Evolutionary conservation across 2,329 filamentous ascomycete genomes (phyloP), one percentile per base, ranked within the genome.

Genomic region (Claviceps arundinis): DNA sequence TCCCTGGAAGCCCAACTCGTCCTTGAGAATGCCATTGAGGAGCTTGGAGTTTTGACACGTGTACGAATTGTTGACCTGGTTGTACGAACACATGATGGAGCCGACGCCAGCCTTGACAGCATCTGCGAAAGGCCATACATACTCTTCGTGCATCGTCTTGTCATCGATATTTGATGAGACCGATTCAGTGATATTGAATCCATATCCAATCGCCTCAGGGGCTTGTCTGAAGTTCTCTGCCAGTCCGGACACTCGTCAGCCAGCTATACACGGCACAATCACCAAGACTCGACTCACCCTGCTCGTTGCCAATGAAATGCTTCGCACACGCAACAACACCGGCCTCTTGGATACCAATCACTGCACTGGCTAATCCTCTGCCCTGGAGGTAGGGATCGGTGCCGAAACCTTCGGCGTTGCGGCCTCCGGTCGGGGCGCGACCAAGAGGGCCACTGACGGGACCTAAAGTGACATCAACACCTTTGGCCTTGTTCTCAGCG

Each of bases 241-340:
- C 45, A 47, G n/a, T 19, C 3, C 40, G 16, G 11, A 16, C 9
- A 11, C 16, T 22, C 6, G 43, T 51, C 34, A 51, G 43, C 22
- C 38, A 37, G 30, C 26, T 14, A 11, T 6, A 49, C n/a, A 42
- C 16, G 5, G 34, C 37, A 3, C 16, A 16, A 3, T 13, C 1
- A n/a, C 1, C 16, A 41, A 40, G 48, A 26, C 13, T 41, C 9
- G 16, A 37, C 58, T 50, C 59, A 68, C 67, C 67, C 70, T 89
- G 87, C 68, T 88, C 85, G 59, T 90, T 87, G 48, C 70, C 76
- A 54, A 88, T 78, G 63, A 73, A 85, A 63, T 90, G 86, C 73
- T 90, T 91, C 47, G 85, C 84, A 61, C 85, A 89, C 55, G 89
- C 88, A 68, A 95, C 85, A 50, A 91, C 80, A 64, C 88, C 88